A percentile compares a stretch with the other conserved stretches of the same genome.
phyloP scores from a whole-genome alignment of 2,329 filamentous ascomycete species.

The Aspergillus arachidicola region DNA sequence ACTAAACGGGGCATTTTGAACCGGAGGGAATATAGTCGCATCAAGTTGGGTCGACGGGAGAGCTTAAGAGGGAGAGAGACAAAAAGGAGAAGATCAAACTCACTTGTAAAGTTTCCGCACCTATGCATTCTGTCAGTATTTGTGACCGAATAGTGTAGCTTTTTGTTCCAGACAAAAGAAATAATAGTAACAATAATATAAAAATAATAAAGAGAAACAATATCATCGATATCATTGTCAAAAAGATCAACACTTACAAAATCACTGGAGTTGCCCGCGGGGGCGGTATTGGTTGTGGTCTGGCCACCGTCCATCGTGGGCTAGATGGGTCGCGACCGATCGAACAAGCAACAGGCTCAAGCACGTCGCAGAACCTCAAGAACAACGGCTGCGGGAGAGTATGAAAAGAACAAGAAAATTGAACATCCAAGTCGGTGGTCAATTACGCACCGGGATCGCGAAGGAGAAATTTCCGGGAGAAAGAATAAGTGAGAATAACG shows the following conservation, averaged over 20 bases:
- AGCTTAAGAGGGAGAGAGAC: constrained; percentile 7
- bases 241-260: constrained; percentile 68
- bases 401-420: constrained; percentile 10
- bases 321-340: constrained; percentile 45
- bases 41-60: neutral
- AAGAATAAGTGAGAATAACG: constrained; percentile 6
- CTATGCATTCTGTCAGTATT: constrained; percentile 51
- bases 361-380: constrained; percentile 24
- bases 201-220: constrained; percentile 24
- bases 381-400: constrained; percentile 5
- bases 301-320: constrained; percentile 50
- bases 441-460: neutral
- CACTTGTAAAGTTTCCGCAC: constrained; percentile 99
- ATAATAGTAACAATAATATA: neutral
- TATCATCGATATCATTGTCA: constrained; percentile 11
- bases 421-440: neutral
- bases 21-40: neutral
- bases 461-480: neutral
- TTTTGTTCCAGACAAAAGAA: neutral
- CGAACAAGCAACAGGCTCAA: constrained; percentile 34
- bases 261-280: constrained; percentile 85
- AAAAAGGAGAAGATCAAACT: constrained; percentile 34
- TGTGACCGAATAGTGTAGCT: neutral
- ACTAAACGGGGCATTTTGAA: neutral
- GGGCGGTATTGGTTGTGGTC: constrained; percentile 44